Evolutionary conservation across 306 rosid genomes (phyloP), one percentile per base, ranked within the genome.

Genomic region (Rubus parviflorus): DNA sequence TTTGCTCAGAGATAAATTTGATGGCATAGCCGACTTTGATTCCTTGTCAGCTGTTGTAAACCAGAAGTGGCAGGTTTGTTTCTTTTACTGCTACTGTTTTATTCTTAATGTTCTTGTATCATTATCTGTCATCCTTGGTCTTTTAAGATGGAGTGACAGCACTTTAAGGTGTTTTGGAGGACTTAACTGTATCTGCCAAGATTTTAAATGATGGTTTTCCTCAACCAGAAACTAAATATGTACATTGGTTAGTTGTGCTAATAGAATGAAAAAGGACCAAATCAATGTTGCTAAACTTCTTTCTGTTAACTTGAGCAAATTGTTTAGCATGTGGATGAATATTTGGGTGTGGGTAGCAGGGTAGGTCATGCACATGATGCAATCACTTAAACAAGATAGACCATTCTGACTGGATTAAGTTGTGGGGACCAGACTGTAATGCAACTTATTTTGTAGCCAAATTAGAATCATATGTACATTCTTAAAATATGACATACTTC

Each of bases 41-140:
- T 72, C 40, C 80, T 73, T 74, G 80, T 84, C 89, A 10, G 73
- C 72, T 77, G 89, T 86, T 73, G 81, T 51, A 81, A 82, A 84
- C 68, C 93, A 52, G 69, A 83, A 73, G 81, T 76, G 62, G 72
- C 88, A 82, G 98, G 98, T 95, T 72, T 62, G 78, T 73, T 61
- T 83, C 79, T 61, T 76, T 85, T 48, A 73, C 25, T 47, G 71
- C 37, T 42, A 38, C 47, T 52, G 19, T 57, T 74, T 49, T 65
- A 42, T 74, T 78, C 25, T 65, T 70, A 70, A 53, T 80, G 72
- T 58, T 46, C 53, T 42, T 65, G 22, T 3, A 42, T 57, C 19
- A 15, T 73, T 61, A 10, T 63, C 42, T 73, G 2, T 58, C 22
- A 4, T 38, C 43, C 46, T 74, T 16, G 25, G 40, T 20, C 13